These are phyloP conservation scores for Erigeron philadelphicus DNA, from an alignment of 140 eudicot genomes.

Conservation along the genomic window DNA sequence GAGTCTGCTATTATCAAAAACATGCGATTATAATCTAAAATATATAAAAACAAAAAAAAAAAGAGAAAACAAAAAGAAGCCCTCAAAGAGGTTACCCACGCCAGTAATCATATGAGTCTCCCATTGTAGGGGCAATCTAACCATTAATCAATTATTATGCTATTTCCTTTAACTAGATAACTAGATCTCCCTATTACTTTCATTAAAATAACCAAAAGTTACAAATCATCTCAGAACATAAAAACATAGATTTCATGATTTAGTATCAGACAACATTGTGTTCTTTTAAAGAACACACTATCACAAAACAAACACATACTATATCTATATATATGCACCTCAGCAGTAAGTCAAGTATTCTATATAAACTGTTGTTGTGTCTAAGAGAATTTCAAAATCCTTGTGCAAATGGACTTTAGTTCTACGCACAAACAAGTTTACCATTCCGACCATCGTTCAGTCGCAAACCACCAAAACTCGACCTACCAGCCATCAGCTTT, in stretches of 20 bases:
- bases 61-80: conserved; percentile 10
- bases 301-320: not conserved
- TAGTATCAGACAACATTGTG: conserved; percentile 8
- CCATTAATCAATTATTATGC: conserved; percentile 35
- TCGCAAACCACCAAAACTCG: conserved; percentile 44
- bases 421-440: conserved; percentile 28
- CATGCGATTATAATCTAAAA: not conserved
- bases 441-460: conserved; percentile 31
- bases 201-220: conserved; percentile 27
- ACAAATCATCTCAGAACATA: conserved; percentile 29
- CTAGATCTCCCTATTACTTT: conserved; percentile 25
- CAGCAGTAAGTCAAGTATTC: too few relatives aligned
- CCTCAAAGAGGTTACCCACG: conserved; percentile 42
- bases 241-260: conserved; percentile 21
- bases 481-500: conserved; percentile 32
- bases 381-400: not conserved
- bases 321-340: too few relatives aligned
- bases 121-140: conserved; percentile 34
- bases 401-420: conserved; percentile 35
- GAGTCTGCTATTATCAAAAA: not conserved
- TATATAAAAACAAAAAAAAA: not conserved
- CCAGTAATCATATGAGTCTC: conserved; percentile 31
- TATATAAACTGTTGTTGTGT: too few relatives aligned
- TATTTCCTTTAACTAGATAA: conserved; percentile 23
- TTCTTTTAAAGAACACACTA: conserved; percentile 6